A percentile compares a stretch with the other conserved stretches of the same genome.
phyloP scores from a whole-genome alignment of 179 eudicot species.

The Patellifolia procumbens region DNA sequence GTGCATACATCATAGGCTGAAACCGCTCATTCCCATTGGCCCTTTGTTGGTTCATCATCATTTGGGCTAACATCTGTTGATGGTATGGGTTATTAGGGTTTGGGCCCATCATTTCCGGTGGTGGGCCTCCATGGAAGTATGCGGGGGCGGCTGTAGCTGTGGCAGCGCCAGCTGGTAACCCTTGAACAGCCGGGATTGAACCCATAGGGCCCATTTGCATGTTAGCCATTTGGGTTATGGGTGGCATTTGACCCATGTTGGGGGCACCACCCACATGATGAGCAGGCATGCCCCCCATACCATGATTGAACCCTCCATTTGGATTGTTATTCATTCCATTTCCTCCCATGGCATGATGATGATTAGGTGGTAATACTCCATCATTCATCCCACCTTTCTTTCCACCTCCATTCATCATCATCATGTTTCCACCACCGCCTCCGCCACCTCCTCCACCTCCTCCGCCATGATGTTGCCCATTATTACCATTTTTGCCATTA shows the following conservation, averaged over 20 bases:
- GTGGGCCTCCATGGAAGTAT: conserved; percentile 52
- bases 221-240: conserved; percentile 65
- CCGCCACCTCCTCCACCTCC: conserved; percentile 28
- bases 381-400: conserved; percentile 54
- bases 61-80: conserved; percentile 75
- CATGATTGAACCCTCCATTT: conserved; percentile 31
- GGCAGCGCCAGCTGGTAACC: conserved; percentile 54
- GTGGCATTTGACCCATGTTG: conserved; percentile 50
- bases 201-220: conserved; percentile 68
- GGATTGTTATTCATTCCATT: conserved; percentile 26
- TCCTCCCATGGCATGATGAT: conserved; percentile 37
- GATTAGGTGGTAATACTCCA: conserved; percentile 35
- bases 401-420: conserved; percentile 37
- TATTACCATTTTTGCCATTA: conserved; percentile 28
- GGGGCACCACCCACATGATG: conserved; percentile 40
- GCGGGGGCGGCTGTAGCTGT: conserved; percentile 33
- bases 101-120: conserved; percentile 47
- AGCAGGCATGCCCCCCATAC: conserved; percentile 34
- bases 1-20: conserved; percentile 94
- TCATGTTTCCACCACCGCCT: conserved; percentile 30
- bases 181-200: conserved; percentile 63
- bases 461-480: conserved; percentile 29
- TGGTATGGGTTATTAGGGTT: conserved; percentile 58
- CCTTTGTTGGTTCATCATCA: conserved; percentile 94
- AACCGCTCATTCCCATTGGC: conserved; percentile 78